phyloP scores from a whole-genome alignment of 2,329 filamentous ascomycete species.

The Blastomyces parvus region DNA sequence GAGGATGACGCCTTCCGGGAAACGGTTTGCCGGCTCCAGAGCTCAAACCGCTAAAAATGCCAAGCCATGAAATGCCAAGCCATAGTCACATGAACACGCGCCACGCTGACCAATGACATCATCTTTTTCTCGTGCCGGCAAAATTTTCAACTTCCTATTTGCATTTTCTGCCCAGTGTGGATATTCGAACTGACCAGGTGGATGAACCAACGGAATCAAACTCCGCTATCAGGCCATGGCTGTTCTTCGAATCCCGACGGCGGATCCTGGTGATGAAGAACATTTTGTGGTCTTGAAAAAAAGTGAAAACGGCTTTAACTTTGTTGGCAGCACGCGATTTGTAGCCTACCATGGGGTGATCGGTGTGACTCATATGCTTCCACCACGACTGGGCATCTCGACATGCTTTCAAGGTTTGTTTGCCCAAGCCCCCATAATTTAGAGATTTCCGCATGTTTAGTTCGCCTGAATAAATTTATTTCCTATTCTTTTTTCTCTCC shows the following conservation, averaged over 20 bases:
- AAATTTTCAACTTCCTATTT: too few relatives aligned
- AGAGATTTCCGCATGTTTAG: not conserved
- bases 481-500: not conserved
- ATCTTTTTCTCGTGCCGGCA: not conserved
- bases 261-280: not conserved
- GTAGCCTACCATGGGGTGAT: not conserved
- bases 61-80: not conserved
- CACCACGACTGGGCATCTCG: not conserved
- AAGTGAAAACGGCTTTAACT: not conserved
- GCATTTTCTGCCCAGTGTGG: not conserved
- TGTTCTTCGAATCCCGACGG: not conserved
- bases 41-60: not conserved
- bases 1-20: not conserved
- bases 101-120: not conserved
- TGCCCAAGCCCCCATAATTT: conserved; percentile 10
- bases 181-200: not conserved
- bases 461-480: not conserved
- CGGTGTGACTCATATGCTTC: conserved; percentile 9
- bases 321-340: conserved; percentile 3
- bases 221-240: not conserved
- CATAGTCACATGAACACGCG: not conserved
- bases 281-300: not conserved
- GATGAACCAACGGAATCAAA: not conserved
- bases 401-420: not conserved
- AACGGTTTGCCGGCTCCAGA: not conserved